These are phyloP conservation scores for Chamaenerion angustifolium DNA, from an alignment of 345 rosid genomes.

Conservation along the genomic window DNA sequence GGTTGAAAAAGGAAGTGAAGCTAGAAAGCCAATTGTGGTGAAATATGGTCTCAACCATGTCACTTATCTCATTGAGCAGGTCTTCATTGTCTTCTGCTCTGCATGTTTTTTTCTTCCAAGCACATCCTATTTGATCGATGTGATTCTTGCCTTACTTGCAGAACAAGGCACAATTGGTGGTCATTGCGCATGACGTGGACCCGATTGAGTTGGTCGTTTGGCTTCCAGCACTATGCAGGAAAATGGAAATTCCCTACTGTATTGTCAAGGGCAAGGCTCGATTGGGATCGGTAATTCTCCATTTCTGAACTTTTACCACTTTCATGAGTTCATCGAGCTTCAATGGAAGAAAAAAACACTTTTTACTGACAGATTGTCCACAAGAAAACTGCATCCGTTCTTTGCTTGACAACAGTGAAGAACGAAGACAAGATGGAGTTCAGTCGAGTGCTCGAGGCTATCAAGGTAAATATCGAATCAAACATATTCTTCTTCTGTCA, in stretches of 20 bases:
- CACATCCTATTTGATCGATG: too few species aligned
- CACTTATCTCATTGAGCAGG: slow-evolving; percentile 70
- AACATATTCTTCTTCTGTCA: not conserved
- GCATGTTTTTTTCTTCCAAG: too few species aligned
- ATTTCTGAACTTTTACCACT: not conserved
- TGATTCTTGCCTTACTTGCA: slow-evolving; percentile 11
- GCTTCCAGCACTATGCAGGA: slow-evolving; percentile 50
- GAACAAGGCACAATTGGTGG: slow-evolving; percentile 66
- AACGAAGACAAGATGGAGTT: slow-evolving; percentile 71
- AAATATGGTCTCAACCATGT: slow-evolving; percentile 68
- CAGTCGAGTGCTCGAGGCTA: slow-evolving; percentile 59
- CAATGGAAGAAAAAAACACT: too few species aligned
- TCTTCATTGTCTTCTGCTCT: slow-evolving; percentile 1
- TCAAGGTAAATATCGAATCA: slow-evolving; percentile 30
- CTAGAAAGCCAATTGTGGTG: slow-evolving; percentile 57
- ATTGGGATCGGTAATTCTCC: slow-evolving; percentile 27
- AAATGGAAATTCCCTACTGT: slow-evolving; percentile 48
- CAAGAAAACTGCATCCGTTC: slow-evolving; percentile 56
- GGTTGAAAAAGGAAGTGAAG: slow-evolving; percentile 13
- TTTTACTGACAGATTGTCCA: slow-evolving; percentile 41
- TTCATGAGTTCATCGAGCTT: too few species aligned
- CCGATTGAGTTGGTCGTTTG: slow-evolving; percentile 50
- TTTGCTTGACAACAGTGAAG: slow-evolving; percentile 65
- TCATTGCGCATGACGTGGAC: slow-evolving; percentile 47
- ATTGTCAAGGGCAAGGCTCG: slow-evolving; percentile 47